Percentiles rank a stretch among this genome's conserved stretches.
phyloP scores from a whole-genome alignment of 257 asterid species.

The Jacaranda copaia region DNA sequence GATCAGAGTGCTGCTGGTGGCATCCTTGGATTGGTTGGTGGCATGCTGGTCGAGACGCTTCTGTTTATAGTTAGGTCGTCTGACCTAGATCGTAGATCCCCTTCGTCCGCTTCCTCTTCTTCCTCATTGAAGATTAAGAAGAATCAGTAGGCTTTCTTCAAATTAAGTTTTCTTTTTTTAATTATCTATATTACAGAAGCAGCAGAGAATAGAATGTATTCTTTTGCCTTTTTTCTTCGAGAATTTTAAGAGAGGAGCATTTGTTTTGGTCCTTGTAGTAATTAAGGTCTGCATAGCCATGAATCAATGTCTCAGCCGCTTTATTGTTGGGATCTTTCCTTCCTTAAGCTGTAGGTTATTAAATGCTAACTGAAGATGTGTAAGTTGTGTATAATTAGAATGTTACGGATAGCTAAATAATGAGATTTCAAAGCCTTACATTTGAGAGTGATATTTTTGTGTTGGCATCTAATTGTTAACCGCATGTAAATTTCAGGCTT shows the following conservation, averaged over 20 bases:
- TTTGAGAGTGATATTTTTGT: not conserved
- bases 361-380: conserved; percentile 7
- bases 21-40: conserved; percentile 86
- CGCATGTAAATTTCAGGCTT: no score
- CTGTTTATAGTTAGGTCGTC: conserved; percentile 73
- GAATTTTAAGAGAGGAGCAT: not conserved
- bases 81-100: conserved; percentile 44
- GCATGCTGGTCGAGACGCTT: conserved; percentile 91
- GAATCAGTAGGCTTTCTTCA: conserved; percentile 50
- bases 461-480: no score
- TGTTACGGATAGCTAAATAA: not conserved
- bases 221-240: not conserved
- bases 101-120: conserved; percentile 42
- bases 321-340: not conserved
- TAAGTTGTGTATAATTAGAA: not conserved
- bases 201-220: not conserved
- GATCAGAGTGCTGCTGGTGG: conserved; percentile 94
- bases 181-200: not conserved
- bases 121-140: conserved; percentile 57
- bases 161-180: conserved; percentile 22
- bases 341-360: not conserved
- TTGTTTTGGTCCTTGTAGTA: not conserved
- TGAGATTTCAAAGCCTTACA: no score
- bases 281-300: not conserved
- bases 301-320: not conserved